Evolutionary conservation across 805 yeast species (phyloP).

Genomic region (Yarrowia divulgata): DNA sequence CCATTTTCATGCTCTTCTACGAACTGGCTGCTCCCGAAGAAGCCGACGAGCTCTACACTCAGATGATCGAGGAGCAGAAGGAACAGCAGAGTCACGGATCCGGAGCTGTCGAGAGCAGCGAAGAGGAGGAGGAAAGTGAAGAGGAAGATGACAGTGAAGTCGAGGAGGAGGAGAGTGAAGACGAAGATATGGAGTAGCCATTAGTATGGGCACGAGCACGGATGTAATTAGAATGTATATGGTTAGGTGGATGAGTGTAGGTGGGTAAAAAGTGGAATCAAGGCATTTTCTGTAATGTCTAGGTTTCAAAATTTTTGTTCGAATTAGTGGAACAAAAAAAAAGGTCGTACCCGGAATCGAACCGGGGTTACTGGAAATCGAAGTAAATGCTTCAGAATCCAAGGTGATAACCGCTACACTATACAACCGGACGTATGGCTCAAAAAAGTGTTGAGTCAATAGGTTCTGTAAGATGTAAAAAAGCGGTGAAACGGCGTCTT

Average conservation of each 20-base stretch:
- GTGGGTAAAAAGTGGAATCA: no score
- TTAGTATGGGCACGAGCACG: no score
- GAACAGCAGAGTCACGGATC: conserved; percentile 38
- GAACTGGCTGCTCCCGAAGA: conserved; percentile 52
- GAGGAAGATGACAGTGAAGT: conserved; percentile 12
- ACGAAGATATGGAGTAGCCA: conserved; percentile 4
- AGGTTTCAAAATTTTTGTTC: no score
- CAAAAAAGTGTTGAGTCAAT: conserved; percentile 1
- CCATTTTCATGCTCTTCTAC: conserved; percentile 92
- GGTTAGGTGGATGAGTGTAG: not conserved
- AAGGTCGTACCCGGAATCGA: conserved; percentile 38
- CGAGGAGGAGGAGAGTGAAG: conserved; percentile 28
- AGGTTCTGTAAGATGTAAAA: no score
- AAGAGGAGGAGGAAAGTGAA: conserved; percentile 7
- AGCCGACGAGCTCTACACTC: conserved; percentile 14
- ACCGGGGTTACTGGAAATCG: conserved; percentile 36
- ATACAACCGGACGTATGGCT: conserved; percentile 3
- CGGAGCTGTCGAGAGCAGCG: conserved; percentile 18
- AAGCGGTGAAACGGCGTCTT: not conserved
- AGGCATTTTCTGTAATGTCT: no score
- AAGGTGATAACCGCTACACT: conserved; percentile 38
- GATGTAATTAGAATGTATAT: conserved; percentile 16
- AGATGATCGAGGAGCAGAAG: conserved; percentile 31
- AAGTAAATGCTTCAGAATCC: conserved; percentile 13
- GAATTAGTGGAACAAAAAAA: not conserved